A percentile compares a stretch with the other conserved stretches of the same genome.
Conservation (phyloP, 331 rosid genomes). For the Malus hybrid region DNA sequence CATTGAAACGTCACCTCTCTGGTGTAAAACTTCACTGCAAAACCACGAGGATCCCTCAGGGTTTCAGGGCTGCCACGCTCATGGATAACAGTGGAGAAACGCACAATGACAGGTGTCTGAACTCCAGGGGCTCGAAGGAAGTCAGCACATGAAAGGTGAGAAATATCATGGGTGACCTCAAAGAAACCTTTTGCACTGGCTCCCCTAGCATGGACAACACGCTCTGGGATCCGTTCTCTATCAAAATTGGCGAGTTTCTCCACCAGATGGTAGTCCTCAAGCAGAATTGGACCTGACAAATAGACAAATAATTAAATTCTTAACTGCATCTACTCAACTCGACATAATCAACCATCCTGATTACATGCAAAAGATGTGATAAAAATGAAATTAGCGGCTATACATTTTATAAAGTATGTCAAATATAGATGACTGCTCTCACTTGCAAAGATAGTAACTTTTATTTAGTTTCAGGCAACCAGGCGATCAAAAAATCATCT, state of each 20-base stretch:
- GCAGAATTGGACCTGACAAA: conserved; percentile 75
- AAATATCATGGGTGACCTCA: conserved; percentile 85
- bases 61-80: conserved; percentile 99
- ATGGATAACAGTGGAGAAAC: conserved; percentile 89
- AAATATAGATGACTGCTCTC: not conserved
- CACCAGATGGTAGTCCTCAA: conserved; percentile 87
- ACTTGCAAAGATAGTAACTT: not conserved
- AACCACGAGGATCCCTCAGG: conserved; percentile 88
- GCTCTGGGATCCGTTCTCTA: conserved; percentile 86
- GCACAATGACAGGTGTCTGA: conserved; percentile 86
- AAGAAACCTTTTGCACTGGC: conserved; percentile 46
- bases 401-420: not conserved
- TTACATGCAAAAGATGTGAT: not conserved
- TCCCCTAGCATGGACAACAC: conserved; percentile 71
- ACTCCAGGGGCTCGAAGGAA: conserved; percentile 91
- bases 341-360: not conserved
- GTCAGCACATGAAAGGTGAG: conserved; percentile 83
- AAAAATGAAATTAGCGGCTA: not conserved
- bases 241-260: conserved; percentile 81
- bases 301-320: not conserved
- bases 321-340: not conserved
- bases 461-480: not conserved
- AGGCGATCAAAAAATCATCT: not conserved
- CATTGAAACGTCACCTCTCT: conserved; percentile 50
- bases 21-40: conserved; percentile 90